Evolutionary conservation across 2,329 filamentous ascomycete species (phyloP), one percentile per base, ranked within the genome.

Genomic region (Knoxdaviesia proteae): DNA sequence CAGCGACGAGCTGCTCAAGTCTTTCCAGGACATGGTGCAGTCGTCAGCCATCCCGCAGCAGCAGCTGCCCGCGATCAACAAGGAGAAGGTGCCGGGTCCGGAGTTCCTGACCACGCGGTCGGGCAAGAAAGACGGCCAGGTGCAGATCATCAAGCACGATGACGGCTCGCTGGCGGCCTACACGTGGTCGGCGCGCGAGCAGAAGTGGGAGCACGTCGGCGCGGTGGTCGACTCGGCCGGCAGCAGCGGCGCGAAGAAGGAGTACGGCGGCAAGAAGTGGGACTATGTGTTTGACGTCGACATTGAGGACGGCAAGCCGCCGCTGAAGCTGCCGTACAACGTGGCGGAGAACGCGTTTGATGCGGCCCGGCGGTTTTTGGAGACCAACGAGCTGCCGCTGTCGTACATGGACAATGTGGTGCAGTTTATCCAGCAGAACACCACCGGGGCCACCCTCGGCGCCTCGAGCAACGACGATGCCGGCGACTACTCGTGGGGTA

Each of bases 211-310:
- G 45, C 80, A 80, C 47, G 80, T 96, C 6, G 90, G 90, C n/a
- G 93, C 86, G 0, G 87, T 98, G 0, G 90, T 96, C 7, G 84
- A 93, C 51, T 75, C 84, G 4, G 82, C 80, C 5, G 84, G 80
- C 35, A 92, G 84, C 54, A 84, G 77, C 49, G 82, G 84, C 7
- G 75, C 75, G 45, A 86, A 87, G 60, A 74, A 75, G 6, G 69
- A 77, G 45, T 80, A 88, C 54, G 67, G 82, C 1, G 88, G 88
- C 33, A 74, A 93, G 54, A 82, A 88, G 47, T 98, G 93, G 56
- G 90, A 98, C 55, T 94, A 80, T 53, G 87, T 98, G 6, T 96
- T 96, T 50, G 87, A 94, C 54, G 87, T 94, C 31, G 87, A 94
- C 52, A 92, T 94, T 47, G 84, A 94, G 56, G 88, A 94, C 53